These are phyloP conservation scores for Gracilaria gracilis DNA, from an alignment of 23 red algal genomes.

Conservation along the genomic window DNA sequence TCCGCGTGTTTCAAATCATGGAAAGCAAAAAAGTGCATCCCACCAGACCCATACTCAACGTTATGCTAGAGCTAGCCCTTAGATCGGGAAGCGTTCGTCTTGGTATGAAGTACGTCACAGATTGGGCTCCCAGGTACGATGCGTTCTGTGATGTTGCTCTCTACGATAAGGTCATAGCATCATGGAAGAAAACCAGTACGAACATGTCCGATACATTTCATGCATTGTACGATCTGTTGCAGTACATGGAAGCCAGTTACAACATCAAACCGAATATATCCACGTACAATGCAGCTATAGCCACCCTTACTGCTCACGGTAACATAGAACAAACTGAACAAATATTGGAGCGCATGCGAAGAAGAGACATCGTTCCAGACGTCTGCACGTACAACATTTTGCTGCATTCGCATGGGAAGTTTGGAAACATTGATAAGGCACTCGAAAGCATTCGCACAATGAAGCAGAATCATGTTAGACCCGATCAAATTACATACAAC, in stretches of 20 bases:
- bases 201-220: background rate
- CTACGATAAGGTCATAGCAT: conserved; percentile 4
- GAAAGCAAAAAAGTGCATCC: conserved; percentile 2
- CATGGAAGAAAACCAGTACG: conserved; percentile 5
- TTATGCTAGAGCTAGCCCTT: conserved; percentile 52
- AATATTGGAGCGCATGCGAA: conserved; percentile 15
- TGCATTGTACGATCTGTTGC: conserved; percentile 7
- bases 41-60: conserved; percentile 21
- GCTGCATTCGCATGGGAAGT: conserved; percentile 40
- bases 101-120: conserved; percentile 31
- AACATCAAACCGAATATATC: background rate
- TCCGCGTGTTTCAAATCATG: conserved; percentile 20
- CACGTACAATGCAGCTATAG: conserved; percentile 39
- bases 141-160: background rate
- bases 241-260: background rate
- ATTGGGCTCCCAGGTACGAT: conserved; percentile 16
- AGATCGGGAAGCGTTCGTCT: conserved; percentile 25
- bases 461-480: conserved; percentile 48
- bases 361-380: conserved; percentile 41
- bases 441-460: conserved; percentile 31
- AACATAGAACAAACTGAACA: background rate
- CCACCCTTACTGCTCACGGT: conserved; percentile 13
- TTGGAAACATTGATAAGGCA: conserved; percentile 17
- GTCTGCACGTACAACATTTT: conserved; percentile 63
- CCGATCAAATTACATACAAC: conserved; percentile 49